Evolutionary conservation across 257 asterid species (phyloP).

Genomic region (Vinca minor): DNA sequence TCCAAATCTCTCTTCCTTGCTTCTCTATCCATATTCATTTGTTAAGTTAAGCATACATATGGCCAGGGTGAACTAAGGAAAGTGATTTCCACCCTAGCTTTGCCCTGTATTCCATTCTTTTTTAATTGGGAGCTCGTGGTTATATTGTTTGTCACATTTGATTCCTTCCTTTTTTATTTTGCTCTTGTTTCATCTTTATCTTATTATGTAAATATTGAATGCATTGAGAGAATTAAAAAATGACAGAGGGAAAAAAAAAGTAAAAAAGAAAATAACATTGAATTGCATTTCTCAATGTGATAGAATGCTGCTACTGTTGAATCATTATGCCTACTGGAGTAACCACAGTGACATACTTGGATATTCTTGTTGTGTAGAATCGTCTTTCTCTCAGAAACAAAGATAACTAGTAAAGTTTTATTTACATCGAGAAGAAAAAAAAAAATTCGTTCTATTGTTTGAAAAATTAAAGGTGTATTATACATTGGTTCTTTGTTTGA

Average conservation of each 20-base stretch:
- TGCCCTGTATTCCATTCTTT: background rate
- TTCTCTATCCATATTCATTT: too few species aligned
- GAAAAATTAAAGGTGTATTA: too few species aligned
- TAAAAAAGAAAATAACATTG: too few species aligned
- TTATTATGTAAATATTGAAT: background rate
- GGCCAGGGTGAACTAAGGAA: background rate
- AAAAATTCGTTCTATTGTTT: background rate
- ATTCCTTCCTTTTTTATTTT: background rate
- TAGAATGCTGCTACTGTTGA: background rate
- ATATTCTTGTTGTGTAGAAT: background rate
- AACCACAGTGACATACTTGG: background rate
- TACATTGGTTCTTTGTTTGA: too few species aligned
- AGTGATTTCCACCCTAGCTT: background rate
- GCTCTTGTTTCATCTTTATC: background rate
- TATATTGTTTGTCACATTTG: background rate
- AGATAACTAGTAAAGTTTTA: too few species aligned
- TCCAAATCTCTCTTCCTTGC: too few species aligned
- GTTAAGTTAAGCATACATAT: too few species aligned
- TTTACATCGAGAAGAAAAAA: background rate
- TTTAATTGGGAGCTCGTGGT: background rate
- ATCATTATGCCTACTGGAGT: background rate
- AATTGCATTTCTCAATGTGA: too few species aligned
- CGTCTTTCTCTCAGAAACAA: too few species aligned
- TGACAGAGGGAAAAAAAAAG: too few species aligned
- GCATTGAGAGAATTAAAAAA: too few species aligned